These are phyloP conservation scores for Chaetoceros tenuissimus DNA, from an alignment of 108 stramenopile species.

Conservation along the genomic window DNA sequence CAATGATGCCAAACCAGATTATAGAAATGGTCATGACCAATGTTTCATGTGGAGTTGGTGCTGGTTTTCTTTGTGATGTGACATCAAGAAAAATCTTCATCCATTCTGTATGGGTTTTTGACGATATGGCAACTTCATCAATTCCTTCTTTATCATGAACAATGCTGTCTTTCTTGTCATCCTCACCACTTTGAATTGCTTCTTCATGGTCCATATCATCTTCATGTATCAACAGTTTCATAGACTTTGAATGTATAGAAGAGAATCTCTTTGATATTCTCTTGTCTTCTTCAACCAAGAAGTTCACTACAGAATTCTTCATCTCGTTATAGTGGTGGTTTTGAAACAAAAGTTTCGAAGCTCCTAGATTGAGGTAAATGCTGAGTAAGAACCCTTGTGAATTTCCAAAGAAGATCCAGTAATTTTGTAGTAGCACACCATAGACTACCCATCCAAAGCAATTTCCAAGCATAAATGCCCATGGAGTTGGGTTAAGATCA, in stretches of 20 bases:
- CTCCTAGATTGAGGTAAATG: constrained; percentile 67
- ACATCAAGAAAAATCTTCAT: constrained; percentile 45
- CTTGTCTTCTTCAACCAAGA: constrained; percentile 15
- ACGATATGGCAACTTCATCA: background rate
- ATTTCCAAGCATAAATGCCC: constrained; percentile 76
- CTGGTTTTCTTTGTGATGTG: constrained; percentile 41
- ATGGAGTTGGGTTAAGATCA: constrained; percentile 66
- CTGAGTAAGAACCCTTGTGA: constrained; percentile 41
- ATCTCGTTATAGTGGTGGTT: constrained; percentile 24
- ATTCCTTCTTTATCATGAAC: background rate
- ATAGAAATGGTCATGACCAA: constrained; percentile 36
- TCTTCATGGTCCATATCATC: background rate
- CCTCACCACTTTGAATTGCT: background rate
- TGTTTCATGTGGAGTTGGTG: constrained; percentile 55
- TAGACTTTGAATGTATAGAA: too few species aligned
- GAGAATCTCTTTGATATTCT: constrained; percentile 3
- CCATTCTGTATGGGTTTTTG: constrained; percentile 22
- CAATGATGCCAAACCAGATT: constrained; percentile 21
- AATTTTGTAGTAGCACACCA: constrained; percentile 43
- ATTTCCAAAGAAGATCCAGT: constrained; percentile 64
- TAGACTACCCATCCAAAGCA: constrained; percentile 68
- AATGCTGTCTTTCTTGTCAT: background rate
- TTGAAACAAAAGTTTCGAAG: constrained; percentile 57
- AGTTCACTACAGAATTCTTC: constrained; percentile 26
- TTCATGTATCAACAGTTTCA: too few species aligned